Evolutionary conservation across 1,139 yeast species (phyloP).

Genomic region (Kodamaea alishanica): DNA sequence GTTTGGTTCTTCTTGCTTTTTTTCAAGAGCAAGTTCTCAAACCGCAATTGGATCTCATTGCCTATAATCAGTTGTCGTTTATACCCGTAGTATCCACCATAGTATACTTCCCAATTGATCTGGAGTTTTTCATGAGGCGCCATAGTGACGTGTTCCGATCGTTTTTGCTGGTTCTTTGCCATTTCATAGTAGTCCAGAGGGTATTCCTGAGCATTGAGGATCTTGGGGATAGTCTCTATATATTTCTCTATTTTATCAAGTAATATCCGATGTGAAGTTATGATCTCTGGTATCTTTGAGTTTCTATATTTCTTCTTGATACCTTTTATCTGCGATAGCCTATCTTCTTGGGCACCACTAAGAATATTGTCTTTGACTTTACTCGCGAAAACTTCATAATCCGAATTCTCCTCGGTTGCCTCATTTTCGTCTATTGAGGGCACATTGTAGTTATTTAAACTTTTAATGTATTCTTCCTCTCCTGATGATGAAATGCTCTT

Average conservation of each 20-base stretch:
- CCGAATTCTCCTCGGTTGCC: background rate
- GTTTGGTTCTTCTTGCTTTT: constrained; percentile 35
- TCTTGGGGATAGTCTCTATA: constrained; percentile 32
- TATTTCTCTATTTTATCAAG: constrained; percentile 26
- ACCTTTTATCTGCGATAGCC: constrained; percentile 13
- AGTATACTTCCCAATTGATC: constrained; percentile 44
- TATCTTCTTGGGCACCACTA: constrained; percentile 14
- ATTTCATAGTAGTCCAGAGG: constrained; percentile 47
- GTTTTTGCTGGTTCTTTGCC: constrained; percentile 39
- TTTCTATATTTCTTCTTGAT: constrained; percentile 21
- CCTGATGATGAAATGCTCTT: constrained; percentile 6
- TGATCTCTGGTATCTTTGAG: constrained; percentile 24
- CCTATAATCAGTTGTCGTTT: constrained; percentile 54
- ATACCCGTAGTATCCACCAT: constrained; percentile 63
- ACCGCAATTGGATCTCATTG: constrained; percentile 28
- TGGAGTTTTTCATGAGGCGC: constrained; percentile 46
- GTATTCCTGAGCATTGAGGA: constrained; percentile 39
- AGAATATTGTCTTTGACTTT: constrained; percentile 10
- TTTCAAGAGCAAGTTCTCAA: constrained; percentile 23
- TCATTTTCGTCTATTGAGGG: background rate
- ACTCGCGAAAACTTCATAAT: constrained; percentile 7
- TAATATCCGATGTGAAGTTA: constrained; percentile 23
- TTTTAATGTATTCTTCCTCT: constrained; percentile 2
- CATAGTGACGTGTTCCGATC: constrained; percentile 42
- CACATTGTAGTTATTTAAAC: constrained; percentile 6